Evolutionary conservation across 1,139 yeast genomes (phyloP).

Genomic region (Scheffersomyces illinoinensis): DNA sequence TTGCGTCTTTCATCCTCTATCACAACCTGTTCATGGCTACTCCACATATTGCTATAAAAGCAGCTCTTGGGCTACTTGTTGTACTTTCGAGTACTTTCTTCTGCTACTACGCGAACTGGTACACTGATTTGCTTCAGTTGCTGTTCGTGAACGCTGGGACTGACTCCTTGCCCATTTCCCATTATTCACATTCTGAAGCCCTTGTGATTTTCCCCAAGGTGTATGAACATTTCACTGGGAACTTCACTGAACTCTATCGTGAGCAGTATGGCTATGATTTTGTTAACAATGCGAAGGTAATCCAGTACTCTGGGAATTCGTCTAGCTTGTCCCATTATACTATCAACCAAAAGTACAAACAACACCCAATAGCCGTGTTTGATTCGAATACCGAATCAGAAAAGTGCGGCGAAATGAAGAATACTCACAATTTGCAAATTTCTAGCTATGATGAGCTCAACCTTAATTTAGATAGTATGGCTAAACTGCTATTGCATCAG

Average conservation of each 20-base stretch:
- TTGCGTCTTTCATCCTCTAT: no score
- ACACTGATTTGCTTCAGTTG: not conserved
- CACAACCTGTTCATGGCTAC: not conserved
- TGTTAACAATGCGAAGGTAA: not conserved
- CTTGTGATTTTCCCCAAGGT: not conserved
- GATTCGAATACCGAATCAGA: not conserved
- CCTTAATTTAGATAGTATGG: not conserved
- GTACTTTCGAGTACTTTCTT: not conserved
- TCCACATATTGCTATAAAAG: not conserved
- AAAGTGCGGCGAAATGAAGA: not conserved
- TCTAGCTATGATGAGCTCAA: not conserved
- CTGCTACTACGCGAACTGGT: not conserved
- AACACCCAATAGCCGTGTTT: not conserved
- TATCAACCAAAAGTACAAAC: not conserved
- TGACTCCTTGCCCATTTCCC: not conserved
- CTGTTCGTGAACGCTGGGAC: not conserved
- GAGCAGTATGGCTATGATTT: not conserved
- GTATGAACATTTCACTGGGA: not conserved
- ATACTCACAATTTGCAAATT: not conserved
- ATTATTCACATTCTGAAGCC: not conserved
- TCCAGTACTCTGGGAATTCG: not conserved
- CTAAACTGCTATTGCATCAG: not conserved
- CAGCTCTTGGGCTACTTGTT: not conserved
- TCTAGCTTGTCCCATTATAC: not conserved
- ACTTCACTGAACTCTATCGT: not conserved